A percentile compares a stretch with the other conserved stretches of the same genome.
phyloP scores from a whole-genome alignment of 371 early-diverging fungal species.

The Massospora cicadina region DNA sequence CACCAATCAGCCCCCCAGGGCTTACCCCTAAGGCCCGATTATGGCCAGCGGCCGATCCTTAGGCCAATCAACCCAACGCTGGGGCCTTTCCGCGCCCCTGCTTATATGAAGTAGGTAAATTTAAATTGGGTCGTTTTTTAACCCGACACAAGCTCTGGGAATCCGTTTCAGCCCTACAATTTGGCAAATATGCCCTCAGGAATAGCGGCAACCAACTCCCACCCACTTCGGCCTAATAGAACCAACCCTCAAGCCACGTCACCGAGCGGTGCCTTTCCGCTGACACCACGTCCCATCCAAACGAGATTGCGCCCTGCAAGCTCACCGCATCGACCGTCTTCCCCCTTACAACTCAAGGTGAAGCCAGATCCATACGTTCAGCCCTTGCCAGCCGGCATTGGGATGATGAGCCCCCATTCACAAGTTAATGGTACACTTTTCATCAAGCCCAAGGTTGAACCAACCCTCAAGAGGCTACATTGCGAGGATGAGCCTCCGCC shows the following conservation, averaged over 20 bases:
- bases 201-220: background rate
- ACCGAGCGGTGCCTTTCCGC: background rate
- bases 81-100: background rate
- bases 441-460: background rate
- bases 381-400: background rate
- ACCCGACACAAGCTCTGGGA: background rate
- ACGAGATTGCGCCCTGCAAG: background rate
- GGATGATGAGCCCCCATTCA: no score
- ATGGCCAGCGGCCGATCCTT: background rate
- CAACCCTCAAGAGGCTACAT: background rate
- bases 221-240: background rate
- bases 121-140: background rate
- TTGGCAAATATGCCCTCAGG: background rate
- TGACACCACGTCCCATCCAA: background rate
- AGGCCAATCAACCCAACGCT: background rate
- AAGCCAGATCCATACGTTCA: background rate
- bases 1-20: background rate
- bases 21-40: background rate
- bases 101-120: background rate
- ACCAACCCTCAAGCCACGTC: background rate
- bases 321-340: background rate
- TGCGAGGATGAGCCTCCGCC: background rate
- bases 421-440: background rate
- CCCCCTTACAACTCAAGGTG: background rate
- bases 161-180: background rate